These are phyloP conservation scores for Cydonia oblonga DNA, from an alignment of 331 rosid species.

Conservation along the genomic window DNA sequence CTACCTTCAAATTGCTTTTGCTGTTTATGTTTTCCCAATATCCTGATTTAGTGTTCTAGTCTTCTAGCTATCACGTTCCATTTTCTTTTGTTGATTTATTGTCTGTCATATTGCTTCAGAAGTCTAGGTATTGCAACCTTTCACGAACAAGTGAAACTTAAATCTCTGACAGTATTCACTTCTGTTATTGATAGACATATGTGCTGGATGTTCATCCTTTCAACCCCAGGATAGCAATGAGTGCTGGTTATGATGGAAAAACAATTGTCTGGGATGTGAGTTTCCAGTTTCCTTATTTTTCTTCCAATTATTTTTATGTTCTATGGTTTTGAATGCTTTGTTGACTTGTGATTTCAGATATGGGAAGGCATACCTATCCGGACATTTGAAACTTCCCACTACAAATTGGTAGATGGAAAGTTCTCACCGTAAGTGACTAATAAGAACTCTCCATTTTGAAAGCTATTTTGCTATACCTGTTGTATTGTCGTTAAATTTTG, in stretches of 20 bases:
- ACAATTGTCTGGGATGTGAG: conserved; percentile 99
- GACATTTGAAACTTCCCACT: conserved; percentile 60
- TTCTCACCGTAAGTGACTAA: conserved; percentile 83
- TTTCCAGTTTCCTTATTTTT: conserved; percentile 22
- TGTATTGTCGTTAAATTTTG: neutral
- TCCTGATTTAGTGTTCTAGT: neutral
- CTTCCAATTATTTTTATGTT: neutral
- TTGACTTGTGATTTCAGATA: conserved; percentile 42
- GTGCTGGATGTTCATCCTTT: conserved; percentile 99
- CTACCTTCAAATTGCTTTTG: neutral
- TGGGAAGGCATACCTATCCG: conserved; percentile 96
- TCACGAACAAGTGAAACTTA: neutral
- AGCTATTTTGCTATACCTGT: neutral
- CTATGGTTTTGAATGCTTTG: conserved; percentile 10
- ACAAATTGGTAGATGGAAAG: conserved; percentile 95
- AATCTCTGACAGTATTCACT: conserved; percentile 5
- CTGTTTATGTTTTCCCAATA: neutral
- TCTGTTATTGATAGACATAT: conserved; percentile 57
- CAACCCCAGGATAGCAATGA: conserved; percentile 98
- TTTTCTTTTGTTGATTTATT: neutral
- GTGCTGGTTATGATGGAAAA: conserved; percentile 98
- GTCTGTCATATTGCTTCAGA: neutral
- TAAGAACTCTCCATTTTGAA: neutral
- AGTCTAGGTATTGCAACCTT: neutral
- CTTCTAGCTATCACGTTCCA: neutral